Percentiles rank a stretch among this genome's conserved stretches.
These are phyloP conservation scores for Corchorus olitorius DNA, from an alignment of 345 rosid species.

Conservation along the genomic window DNA sequence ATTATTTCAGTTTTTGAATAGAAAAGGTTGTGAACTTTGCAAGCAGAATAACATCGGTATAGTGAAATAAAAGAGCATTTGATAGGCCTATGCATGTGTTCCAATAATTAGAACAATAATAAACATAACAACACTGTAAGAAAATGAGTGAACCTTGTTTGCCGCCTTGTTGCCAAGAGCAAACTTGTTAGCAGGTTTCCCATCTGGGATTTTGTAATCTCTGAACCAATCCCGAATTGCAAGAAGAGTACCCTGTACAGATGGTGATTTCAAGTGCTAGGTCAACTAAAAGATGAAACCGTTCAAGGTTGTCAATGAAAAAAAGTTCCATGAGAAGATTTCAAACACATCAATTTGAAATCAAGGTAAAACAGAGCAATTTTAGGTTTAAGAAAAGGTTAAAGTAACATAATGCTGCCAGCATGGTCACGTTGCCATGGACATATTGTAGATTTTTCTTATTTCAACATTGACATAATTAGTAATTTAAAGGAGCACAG, in stretches of 20 bases:
- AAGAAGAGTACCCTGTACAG: constrained; percentile 68
- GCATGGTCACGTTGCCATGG: not conserved
- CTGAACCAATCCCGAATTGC: constrained; percentile 93
- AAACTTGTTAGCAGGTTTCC: constrained; percentile 92
- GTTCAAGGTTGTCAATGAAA: not conserved
- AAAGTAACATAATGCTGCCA: constrained; percentile 1
- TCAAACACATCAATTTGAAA: not conserved
- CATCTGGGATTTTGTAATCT: constrained; percentile 94
- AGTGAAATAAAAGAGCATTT: too few relatives aligned
- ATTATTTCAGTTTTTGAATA: too few relatives aligned
- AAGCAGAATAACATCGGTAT: not conserved
- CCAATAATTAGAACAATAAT: too few relatives aligned
- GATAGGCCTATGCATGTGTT: too few relatives aligned
- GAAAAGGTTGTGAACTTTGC: too few relatives aligned
- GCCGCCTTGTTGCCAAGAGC: constrained; percentile 92
- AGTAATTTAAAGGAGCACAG: not conserved
- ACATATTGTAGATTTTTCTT: too few relatives aligned
- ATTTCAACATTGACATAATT: not conserved
- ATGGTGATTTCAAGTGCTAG: not conserved
- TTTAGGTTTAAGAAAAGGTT: not conserved
- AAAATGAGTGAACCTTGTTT: constrained; percentile 57
- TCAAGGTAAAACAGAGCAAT: not conserved
- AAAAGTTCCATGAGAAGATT: not conserved
- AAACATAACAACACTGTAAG: too few relatives aligned
- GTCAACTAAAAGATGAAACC: not conserved